Conservation (phyloP, 495 filamentous ascomycete genomes). For the Jackrogersella minutella region DNA sequence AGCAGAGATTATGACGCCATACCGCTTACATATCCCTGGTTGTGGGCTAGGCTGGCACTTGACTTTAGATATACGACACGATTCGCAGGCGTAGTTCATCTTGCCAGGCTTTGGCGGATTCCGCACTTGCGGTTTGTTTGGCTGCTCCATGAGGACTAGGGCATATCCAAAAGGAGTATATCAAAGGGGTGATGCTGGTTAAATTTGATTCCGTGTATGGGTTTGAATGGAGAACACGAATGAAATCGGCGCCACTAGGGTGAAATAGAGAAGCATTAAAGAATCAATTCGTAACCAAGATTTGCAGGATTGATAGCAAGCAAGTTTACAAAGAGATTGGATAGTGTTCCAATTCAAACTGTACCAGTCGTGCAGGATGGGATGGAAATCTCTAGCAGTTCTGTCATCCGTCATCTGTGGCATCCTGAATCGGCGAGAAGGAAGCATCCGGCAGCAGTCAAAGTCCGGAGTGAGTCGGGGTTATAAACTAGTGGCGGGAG, state of each 20-base stretch:
- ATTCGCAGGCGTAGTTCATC: constrained; percentile 56
- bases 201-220: not conserved
- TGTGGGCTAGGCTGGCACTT: constrained; percentile 54
- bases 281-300: constrained; percentile 2
- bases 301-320: not conserved
- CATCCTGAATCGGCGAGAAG: not conserved
- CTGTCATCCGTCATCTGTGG: no score
- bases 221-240: not conserved
- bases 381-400: not conserved
- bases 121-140: constrained; percentile 19
- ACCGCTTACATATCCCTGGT: constrained; percentile 57
- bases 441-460: not conserved
- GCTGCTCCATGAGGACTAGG: constrained; percentile 14
- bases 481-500: constrained; percentile 9
- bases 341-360: not conserved
- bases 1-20: constrained; percentile 25
- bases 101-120: constrained; percentile 28
- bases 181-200: not conserved
- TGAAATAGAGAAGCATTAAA: not conserved
- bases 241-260: not conserved
- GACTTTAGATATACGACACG: constrained; percentile 56
- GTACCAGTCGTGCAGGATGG: not conserved
- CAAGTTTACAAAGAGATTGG: not conserved
- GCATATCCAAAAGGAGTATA: not conserved
- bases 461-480: constrained; percentile 22